Percentiles rank a stretch among this genome's conserved stretches.
Evolutionary conservation across 2,329 filamentous ascomycete genomes (phyloP).

Genomic region (Colletotrichum musicola): DNA sequence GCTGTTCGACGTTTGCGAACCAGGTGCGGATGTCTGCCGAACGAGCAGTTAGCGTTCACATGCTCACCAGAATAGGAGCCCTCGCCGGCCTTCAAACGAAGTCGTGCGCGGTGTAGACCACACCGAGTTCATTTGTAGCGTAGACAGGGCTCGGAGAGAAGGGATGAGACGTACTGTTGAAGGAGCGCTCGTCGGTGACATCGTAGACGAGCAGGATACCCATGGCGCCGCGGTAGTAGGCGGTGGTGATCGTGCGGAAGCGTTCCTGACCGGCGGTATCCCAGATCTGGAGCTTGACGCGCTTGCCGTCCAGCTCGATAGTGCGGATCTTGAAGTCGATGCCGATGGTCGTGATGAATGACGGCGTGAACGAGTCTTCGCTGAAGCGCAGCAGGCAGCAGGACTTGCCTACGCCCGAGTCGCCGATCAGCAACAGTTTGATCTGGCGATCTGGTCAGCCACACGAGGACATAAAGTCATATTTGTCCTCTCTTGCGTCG

Average conservation of each 20-base stretch:
- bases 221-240: slow-evolving; percentile 99
- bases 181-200: slow-evolving; percentile 95
- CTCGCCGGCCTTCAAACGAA: not conserved
- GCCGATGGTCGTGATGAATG: slow-evolving; percentile 98
- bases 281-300: slow-evolving; percentile 99
- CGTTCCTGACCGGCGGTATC: slow-evolving; percentile 98
- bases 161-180: slow-evolving; percentile 79
- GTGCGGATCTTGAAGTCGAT: slow-evolving; percentile 99
- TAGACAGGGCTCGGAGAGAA: not conserved
- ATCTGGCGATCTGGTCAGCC: slow-evolving; percentile 69
- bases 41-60: slow-evolving; percentile 42
- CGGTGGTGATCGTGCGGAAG: slow-evolving; percentile 98
- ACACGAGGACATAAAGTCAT: slow-evolving; percentile 40
- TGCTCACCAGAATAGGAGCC: not conserved
- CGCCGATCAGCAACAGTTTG: slow-evolving; percentile 95
- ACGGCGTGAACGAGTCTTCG: slow-evolving; percentile 97
- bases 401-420: slow-evolving; percentile 96
- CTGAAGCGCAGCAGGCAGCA: slow-evolving; percentile 97
- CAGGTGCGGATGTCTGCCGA: slow-evolving; percentile 93
- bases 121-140: not conserved
- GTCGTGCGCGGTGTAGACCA: not conserved
- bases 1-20: slow-evolving; percentile 99
- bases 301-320: slow-evolving; percentile 98
- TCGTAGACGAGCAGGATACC: slow-evolving; percentile 98
- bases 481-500: slow-evolving; percentile 34